Base-by-base conservation (phyloP, 129 eudicot species). In the Flaveria robusta region DNA sequence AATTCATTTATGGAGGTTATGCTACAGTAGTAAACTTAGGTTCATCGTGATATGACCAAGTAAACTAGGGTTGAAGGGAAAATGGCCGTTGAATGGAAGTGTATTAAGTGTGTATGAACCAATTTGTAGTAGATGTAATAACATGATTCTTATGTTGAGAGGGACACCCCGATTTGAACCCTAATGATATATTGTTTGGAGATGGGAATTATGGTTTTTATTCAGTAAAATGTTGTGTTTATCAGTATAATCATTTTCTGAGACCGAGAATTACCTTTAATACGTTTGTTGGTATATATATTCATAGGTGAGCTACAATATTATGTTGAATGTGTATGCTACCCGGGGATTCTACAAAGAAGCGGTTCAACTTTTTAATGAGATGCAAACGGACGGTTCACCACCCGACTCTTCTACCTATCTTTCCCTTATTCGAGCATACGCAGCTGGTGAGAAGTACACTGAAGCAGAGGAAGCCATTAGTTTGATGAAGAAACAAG, bases 281-380 rank as follows among this genome's bases (percentile, higher is more conserved):
- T 50, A 24, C 47, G 11, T 43, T 3, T 54, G 62, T 19, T 74
- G 70, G 3, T 26, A 51, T 85, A 81, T 56, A 22, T 19, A 23
- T 60, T 24, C 24, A 60, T 88, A 93, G 97, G 88, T 88, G 74
- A 90, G 98, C 85, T 93, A 87, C 92, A 90, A 86, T 69, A 82
- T 93, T 18, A 86, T 90, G 95, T 85, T 93, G 68, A 90, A 90
- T 52, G 80, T 76, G 54, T 90, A 88, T 75, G 88, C 86, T 42
- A 70, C 45, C 49, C 83, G 65, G 9, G 90, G 97, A 64, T 89
- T 87, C 59, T 78, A 83, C 79, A 71, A 47, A 11, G 89, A 93
- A 84, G 97, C 96, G 10, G 89, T 75, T 56, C 79, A 78, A 29
- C 88, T 93, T 62, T 76, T 90, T 46, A 77, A 34, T 7, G 70